These are phyloP conservation scores for Aspergillus candidus DNA, from an alignment of 2,329 filamentous ascomycete species.

Conservation along the genomic window DNA sequence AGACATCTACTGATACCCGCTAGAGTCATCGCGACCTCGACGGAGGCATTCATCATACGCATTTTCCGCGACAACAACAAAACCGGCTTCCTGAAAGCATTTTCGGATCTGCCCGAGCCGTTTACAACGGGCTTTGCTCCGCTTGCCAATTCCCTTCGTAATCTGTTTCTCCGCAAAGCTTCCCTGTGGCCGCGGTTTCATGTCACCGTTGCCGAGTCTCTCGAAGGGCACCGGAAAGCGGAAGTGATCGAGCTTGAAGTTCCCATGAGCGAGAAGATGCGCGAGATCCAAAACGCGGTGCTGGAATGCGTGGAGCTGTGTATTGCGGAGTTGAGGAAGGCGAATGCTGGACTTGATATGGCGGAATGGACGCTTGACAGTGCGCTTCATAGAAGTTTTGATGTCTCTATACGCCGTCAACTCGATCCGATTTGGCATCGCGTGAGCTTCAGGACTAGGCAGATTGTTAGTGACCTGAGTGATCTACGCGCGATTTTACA, in stretches of 20 bases:
- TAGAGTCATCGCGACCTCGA: slow-evolving; percentile 72
- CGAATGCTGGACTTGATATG: slow-evolving; percentile 84
- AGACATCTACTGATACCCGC: slow-evolving; percentile 8
- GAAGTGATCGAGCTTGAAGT: slow-evolving; percentile 97
- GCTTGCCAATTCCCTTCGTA: slow-evolving; percentile 82
- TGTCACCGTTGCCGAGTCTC: slow-evolving; percentile 75
- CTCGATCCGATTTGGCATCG: slow-evolving; percentile 96
- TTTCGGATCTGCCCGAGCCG: slow-evolving; percentile 87
- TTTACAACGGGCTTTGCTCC: slow-evolving; percentile 86
- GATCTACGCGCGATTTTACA: slow-evolving; percentile 78
- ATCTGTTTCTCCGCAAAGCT: slow-evolving; percentile 80
- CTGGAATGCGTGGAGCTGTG: slow-evolving; percentile 95
- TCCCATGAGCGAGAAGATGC: slow-evolving; percentile 92
- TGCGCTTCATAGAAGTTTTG: slow-evolving; percentile 86
- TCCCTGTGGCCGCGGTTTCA: slow-evolving; percentile 94
- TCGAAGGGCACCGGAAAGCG: slow-evolving; percentile 87
- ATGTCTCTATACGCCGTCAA: slow-evolving; percentile 78
- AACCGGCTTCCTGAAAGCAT: slow-evolving; percentile 86
- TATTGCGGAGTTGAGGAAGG: slow-evolving; percentile 87
- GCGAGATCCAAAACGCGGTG: slow-evolving; percentile 85
- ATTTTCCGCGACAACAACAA: slow-evolving; percentile 96
- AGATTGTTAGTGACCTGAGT: slow-evolving; percentile 85
- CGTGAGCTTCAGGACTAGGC: slow-evolving; percentile 87
- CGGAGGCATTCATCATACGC: slow-evolving; percentile 90
- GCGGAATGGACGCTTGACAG: slow-evolving; percentile 96